A percentile compares a stretch with the other conserved stretches of the same genome.
phyloP scores from a whole-genome alignment of 2,329 filamentous ascomycete species.

The Monosporascus sp. region DNA sequence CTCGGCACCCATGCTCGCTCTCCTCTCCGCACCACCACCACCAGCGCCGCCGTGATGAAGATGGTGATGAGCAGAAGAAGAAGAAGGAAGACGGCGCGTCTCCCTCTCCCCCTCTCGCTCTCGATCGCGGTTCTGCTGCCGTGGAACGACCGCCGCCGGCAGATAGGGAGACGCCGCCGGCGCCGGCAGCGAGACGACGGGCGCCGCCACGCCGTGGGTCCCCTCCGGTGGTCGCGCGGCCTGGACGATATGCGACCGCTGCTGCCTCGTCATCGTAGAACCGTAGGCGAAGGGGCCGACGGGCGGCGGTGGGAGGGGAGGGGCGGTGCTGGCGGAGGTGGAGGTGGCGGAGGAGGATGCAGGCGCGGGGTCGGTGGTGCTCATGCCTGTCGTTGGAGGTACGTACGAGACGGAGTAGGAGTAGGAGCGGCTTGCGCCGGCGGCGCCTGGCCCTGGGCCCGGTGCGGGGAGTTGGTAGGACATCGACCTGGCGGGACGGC shows the following conservation, averaged over 20 bases:
- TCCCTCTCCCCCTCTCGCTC: not conserved
- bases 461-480: not conserved
- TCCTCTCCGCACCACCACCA: constrained; percentile 3
- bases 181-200: too few species aligned
- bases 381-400: not conserved
- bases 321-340: not conserved
- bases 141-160: too few species aligned
- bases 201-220: not conserved
- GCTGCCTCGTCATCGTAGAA: not conserved
- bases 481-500: not conserved
- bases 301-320: not conserved
- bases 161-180: too few species aligned
- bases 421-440: too few species aligned
- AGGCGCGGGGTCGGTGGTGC: not conserved
- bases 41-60: not conserved
- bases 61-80: not conserved
- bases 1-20: not conserved
- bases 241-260: not conserved
- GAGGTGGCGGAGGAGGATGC: not conserved
- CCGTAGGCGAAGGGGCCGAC: not conserved
- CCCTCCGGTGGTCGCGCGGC: not conserved
- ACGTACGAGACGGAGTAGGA: not conserved
- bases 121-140: not conserved
- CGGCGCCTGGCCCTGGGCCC: not conserved
- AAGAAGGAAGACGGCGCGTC: not conserved